Evolutionary conservation across 2,329 filamentous ascomycete species (phyloP), one percentile per base, ranked within the genome.

Genomic region (Fusarium coffeatum): DNA sequence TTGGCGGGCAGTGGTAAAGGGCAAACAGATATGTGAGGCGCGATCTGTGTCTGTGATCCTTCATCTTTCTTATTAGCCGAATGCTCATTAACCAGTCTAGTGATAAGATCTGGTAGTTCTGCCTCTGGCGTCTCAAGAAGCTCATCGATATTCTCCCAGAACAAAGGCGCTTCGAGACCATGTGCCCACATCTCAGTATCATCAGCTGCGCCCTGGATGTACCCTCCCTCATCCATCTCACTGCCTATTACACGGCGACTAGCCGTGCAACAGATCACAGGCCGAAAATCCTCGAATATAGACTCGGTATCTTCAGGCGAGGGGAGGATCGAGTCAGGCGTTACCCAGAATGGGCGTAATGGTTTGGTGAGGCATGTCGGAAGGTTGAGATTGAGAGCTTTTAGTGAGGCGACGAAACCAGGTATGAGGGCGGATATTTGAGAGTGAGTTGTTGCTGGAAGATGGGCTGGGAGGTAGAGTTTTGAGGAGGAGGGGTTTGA

Each of bases 121-220:
- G 88, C 85, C 74, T 98, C 94, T 0, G 86, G 75, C 0, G 90
- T 86, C 0, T 78, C 78, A 22, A 97, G 82, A 13, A 98, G 82
- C 8, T 76, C 41, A 0, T 87, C 82, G 43, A 82, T 83, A 72
- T 97, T 84, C 4, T 79, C 80, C 96, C 96, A 99, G 80, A 97
- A 99, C 1, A 95, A 68, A 1, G 83, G 78, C 0, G 95, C 89
- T 1, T 92, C 96, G 18, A 98, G 86, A 0, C 93, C 93, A 55
- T 87, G 83, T 2, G 94, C 91, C 96, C 96, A 99, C 72, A 93
- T 93, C 83, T 99, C 96, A 15, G 92, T 93, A 78, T 99, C 96
- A 79, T 99, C 96, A 4, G 92, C 96, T 1, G 95, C 95, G 53
- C 96, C 96, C 80, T 98, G 96, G 63, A 99, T 91, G 76, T 99